Evolutionary conservation across 1,284 basidiomycete species (phyloP).

Genomic region (Blastosporella zonata): DNA sequence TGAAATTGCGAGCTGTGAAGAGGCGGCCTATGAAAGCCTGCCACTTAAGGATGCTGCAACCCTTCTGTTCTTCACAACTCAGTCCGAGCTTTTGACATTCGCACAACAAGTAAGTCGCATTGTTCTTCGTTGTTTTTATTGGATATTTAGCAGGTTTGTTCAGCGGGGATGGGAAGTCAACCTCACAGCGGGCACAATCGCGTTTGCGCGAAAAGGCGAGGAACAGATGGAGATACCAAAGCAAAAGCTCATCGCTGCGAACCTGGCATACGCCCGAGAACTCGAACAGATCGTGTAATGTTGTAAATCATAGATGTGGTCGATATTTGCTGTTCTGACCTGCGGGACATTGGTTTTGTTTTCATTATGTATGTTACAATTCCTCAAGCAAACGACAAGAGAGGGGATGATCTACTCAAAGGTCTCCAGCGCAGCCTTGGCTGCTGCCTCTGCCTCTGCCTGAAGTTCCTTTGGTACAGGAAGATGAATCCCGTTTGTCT

Average conservation of each 20-base stretch:
- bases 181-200: conserved; percentile 54
- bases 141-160: conserved; percentile 8
- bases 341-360: background rate
- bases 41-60: conserved; percentile 88
- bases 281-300: conserved; percentile 72
- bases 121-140: conserved; percentile 1
- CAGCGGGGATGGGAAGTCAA: conserved; percentile 77
- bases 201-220: conserved; percentile 68
- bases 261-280: conserved; percentile 78
- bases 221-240: conserved; percentile 81
- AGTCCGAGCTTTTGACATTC: conserved; percentile 74
- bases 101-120: conserved; percentile 60
- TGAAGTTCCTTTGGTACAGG: conserved; percentile 84
- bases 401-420: conserved; percentile 59
- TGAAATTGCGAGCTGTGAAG: conserved; percentile 92
- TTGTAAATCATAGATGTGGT: conserved; percentile 49
- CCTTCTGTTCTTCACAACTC: conserved; percentile 81
- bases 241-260: conserved; percentile 73
- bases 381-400: conserved; percentile 1
- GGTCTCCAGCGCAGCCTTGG: conserved; percentile 84
- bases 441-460: conserved; percentile 85
- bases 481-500: conserved; percentile 79
- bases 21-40: conserved; percentile 84
- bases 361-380: conserved; percentile 17
- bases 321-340: background rate